Evolutionary conservation across 352 stramenopile genomes (phyloP), one percentile per base, ranked within the genome.

Genomic region (Phytopythium helicoides): DNA sequence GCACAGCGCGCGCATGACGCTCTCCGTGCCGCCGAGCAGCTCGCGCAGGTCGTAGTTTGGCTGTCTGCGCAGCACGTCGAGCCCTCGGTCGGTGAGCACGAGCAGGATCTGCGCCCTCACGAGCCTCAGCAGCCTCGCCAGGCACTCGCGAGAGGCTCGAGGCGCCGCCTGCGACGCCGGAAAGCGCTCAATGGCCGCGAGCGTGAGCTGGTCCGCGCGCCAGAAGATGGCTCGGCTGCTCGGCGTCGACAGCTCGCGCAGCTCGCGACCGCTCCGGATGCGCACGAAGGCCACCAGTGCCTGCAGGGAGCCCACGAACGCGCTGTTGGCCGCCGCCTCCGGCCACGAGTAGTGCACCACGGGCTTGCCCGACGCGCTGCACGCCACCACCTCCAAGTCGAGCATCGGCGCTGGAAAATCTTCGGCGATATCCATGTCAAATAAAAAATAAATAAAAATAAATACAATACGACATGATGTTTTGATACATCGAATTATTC

Each of bases 21-120:
- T 50, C 47, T 92, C 76, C 0, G 81, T 92, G 39, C 77, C 77
- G 39, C 66, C 74, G 15, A 92, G 47, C 14, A 89, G 69, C 46
- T 88, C 72, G n/a, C 81, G 77, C 18, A 91, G 62, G 33, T 91
- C 81, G 53, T 91, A 91, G 0, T 73, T 61, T 34, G 79, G 76
- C 47, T 87, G 76, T 23, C 60, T 62, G 11, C 71, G 63, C 9
- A 89, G 64, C 25, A 87, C 75, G 38, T 87, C 72, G 19, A 89
- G 73, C 19, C 77, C 76, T 34, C 68, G 66, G 33, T 80, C 64
- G 23, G 66, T 89, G 50, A 89, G 56, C 37, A 87, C 62, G 23
- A 87, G 78, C 26, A 81, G 65, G 54, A 89, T 83, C 34, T 86
- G 76, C 23, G 63, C 52, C 44, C 82, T 72, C 46, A 89, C 58